Evolutionary conservation across 805 yeast genomes (phyloP), one percentile per base, ranked within the genome.

Genomic region (Vanderwaltozyma yarrowii): DNA sequence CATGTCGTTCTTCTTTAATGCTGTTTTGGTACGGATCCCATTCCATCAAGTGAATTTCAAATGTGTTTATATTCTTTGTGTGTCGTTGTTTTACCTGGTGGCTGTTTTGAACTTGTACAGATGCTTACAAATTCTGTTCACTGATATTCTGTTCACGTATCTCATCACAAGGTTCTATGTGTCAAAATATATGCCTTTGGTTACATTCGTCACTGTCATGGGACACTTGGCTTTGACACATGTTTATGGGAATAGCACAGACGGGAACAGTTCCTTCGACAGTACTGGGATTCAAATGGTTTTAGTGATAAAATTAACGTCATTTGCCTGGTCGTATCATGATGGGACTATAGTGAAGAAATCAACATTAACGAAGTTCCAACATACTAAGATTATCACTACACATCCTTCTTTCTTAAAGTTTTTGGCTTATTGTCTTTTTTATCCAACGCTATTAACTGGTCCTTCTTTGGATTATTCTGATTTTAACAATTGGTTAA

Each of bases 201-300:
- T 83, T 44, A 87, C 84, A 54, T 81, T 89, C 49, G 50, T 74
- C 13, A 73, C 80, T 41, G 73, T 82, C 45, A 80, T 92, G 94
- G 68, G 71, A n/a, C 85, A 82, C 44, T 67, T 92, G 53, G 76
- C 84, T 2, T 54, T 67, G 43, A 80, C 74, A 49, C 96, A 88
- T 58, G 50, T 84, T 29, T 58, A 67, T 38, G 73, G 77, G 10
- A 96, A 88, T 21, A 7, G 9, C 23, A 21, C n/a, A n/a, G n/a
- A 9, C 52, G 76, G 82, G 53, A 70, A 71, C 53, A 60, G 54
- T 10, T 72, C 69, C 31, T 74, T 83, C 42, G 97, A 89, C 52
- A 81, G 87, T 48, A 85, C 96, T 0, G 96, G 96, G 7, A 81
- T 96, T 2, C 95, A 88, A 51, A 92, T 92, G 98, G 95, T 92